Evolutionary conservation across 208 protist genomes (phyloP).

Genomic region (Zelonia costaricensis): DNA sequence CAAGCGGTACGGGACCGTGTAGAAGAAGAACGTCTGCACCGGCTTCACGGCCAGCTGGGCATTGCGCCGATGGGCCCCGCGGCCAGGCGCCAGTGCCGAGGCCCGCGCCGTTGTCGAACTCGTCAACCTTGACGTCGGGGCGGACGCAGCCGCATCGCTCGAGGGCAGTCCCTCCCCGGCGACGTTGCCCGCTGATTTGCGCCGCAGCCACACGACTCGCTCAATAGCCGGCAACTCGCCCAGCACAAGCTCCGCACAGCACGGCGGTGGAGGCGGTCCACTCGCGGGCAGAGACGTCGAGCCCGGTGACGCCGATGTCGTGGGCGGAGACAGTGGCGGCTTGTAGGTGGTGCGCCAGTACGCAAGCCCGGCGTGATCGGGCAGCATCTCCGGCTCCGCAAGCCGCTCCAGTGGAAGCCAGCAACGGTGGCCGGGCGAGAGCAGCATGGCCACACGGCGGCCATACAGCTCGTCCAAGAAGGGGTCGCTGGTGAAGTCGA

Average conservation of each 20-base stretch:
- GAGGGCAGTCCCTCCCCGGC: too few species aligned
- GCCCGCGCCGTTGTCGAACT: too few species aligned
- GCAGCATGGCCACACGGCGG: slow-evolving; percentile 40
- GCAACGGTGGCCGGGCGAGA: slow-evolving; percentile 44
- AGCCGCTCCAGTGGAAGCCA: slow-evolving; percentile 17
- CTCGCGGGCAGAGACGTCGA: neutral
- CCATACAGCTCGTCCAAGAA: slow-evolving; percentile 10
- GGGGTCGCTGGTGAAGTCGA: slow-evolving; percentile 33
- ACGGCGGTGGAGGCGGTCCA: slow-evolving; percentile 14
- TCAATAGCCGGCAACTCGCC: slow-evolving; percentile 45
- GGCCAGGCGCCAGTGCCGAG: too few species aligned
- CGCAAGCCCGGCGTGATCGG: slow-evolving; percentile 4
- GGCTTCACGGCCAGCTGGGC: neutral
- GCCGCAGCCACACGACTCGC: slow-evolving; percentile 9
- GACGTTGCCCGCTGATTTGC: neutral
- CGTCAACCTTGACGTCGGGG: too few species aligned
- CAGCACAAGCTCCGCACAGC: slow-evolving; percentile 54
- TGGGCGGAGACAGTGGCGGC: neutral
- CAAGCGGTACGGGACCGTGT: slow-evolving; percentile 58
- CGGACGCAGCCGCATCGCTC: neutral
- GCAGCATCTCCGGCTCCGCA: slow-evolving; percentile 12
- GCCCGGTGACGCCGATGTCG: neutral
- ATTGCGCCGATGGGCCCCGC: too few species aligned
- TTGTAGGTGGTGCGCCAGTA: slow-evolving; percentile 27
- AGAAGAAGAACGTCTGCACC: slow-evolving; percentile 41